Evolutionary conservation across 345 rosid genomes (phyloP), one percentile per base, ranked within the genome.

Genomic region (Camelina sativa): DNA sequence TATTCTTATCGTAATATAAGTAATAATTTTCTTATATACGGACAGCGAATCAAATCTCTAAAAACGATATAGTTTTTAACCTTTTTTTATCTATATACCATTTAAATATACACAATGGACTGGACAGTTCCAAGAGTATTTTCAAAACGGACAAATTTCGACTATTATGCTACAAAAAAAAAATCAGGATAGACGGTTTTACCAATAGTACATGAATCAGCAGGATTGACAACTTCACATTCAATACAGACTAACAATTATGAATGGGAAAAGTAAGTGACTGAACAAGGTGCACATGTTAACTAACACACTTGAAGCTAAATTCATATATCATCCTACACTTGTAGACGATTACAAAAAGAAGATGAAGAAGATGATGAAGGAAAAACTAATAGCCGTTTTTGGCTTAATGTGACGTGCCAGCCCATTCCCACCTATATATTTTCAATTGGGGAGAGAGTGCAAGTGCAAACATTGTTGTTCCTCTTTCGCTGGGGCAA

Each of bases 401-500:
- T 71, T 71, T 71, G 67, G 76, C 68, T 15, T 58, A 65, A 51
- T 58, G 76, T 51, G 73, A 77, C 73, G 30, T 65, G 80, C 48
- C 73, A 77, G 66, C 73, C 62, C 41, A 77, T 40, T 65, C 72
- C 80, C 73, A 77, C 76, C 72, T 28, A 34, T 8, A 1, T 65
- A 65, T 71, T 58, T 58, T n/a, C 52, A 7, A n/a, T 10, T 37
- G 62, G 43, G 71, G 50, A 54, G 71, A 9, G 60, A 17, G 50
- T 62, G 65, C 71, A 62, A 76, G 44, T 77, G 73, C 73, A 65
- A 65, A 71, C 69, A 50, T 65, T 77, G 72, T 77, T 55, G 55
- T 71, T 47, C 60, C 12, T 57, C 30, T 17, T 17, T 0, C 1
- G 22, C 22, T 1, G 0, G 22, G 22, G 22, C 22, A 20, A 20